Conservation (phyloP, 2,329 filamentous ascomycete genomes). For the Fusarium austroafricanum region DNA sequence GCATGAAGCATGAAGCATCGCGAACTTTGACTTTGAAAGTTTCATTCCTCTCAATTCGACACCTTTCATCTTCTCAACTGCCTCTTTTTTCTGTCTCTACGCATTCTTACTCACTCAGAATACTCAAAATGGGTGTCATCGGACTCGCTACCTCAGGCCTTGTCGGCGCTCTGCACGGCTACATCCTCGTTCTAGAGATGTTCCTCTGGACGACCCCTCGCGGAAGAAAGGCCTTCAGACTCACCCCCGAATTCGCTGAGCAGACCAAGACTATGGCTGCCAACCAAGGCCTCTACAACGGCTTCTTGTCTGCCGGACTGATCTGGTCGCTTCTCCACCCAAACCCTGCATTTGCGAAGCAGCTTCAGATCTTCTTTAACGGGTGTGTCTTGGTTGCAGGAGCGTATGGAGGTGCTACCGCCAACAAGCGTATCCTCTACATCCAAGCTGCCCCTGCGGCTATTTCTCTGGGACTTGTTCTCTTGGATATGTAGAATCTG, state of each 20-base stretch:
- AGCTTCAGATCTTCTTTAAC: constrained; percentile 62
- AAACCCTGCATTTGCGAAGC: constrained; percentile 53
- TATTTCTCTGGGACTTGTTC: constrained; percentile 47
- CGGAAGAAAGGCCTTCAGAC: constrained; percentile 58
- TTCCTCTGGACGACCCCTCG: constrained; percentile 61
- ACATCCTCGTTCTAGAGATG: constrained; percentile 63
- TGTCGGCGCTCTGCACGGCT: constrained; percentile 58
- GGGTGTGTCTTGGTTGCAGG: constrained; percentile 59
- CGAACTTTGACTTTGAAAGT: background rate
- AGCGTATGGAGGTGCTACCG: constrained; percentile 57
- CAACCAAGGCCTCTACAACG: constrained; percentile 66
- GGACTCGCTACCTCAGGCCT: constrained; percentile 52
- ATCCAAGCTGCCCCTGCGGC: constrained; percentile 54
- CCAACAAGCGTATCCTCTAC: constrained; percentile 55
- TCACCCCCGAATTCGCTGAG: constrained; percentile 59
- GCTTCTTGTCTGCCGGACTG: constrained; percentile 63
- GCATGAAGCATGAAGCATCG: constrained; percentile 16
- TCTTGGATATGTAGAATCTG: constrained; percentile 35
- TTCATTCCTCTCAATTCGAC: background rate
- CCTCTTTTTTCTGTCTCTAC: background rate
- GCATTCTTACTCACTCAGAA: constrained; percentile 22
- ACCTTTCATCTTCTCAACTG: background rate
- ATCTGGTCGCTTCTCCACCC: constrained; percentile 62
- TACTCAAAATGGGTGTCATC: constrained; percentile 51
- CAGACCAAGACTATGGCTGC: constrained; percentile 59